phyloP scores from a whole-genome alignment of 192 early-diverging fungal genomes.

The Kappamyces sp. region DNA sequence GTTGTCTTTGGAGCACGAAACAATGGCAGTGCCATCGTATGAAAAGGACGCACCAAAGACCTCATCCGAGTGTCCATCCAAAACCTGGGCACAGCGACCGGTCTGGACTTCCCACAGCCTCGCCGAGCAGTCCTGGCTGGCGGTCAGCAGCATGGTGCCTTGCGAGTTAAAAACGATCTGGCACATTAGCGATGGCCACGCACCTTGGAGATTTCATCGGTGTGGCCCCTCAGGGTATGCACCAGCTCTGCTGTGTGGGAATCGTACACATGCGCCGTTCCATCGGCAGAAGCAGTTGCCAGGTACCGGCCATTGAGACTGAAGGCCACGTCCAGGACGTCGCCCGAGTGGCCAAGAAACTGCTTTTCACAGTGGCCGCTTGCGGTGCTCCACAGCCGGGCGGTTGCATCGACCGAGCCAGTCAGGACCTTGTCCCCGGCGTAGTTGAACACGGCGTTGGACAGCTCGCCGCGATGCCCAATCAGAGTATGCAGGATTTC shows the following conservation, averaged over 20 bases:
- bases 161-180: constrained; percentile 41
- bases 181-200: neutral
- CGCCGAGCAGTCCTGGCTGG: constrained; percentile 38
- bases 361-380: constrained; percentile 35
- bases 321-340: constrained; percentile 41
- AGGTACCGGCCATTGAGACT: constrained; percentile 24
- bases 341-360: constrained; percentile 35
- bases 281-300: constrained; percentile 37
- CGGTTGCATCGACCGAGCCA: constrained; percentile 43
- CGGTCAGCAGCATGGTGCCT: constrained; percentile 32
- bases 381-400: constrained; percentile 37
- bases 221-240: constrained; percentile 29
- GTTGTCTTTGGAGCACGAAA: constrained; percentile 36
- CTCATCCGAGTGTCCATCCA: constrained; percentile 44
- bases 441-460: constrained; percentile 30
- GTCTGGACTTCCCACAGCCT: constrained; percentile 31
- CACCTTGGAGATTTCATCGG: constrained; percentile 45
- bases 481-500: constrained; percentile 42
- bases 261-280: constrained; percentile 32
- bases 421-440: constrained; percentile 24
- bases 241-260: constrained; percentile 22
- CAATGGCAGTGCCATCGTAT: constrained; percentile 37
- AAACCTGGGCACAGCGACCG: constrained; percentile 35
- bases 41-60: constrained; percentile 44
- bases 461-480: constrained; percentile 46